Percentiles rank a stretch among this genome's conserved stretches.
Conservation (phyloP, 352 stramenopile species). For the Phytophthora boehmeriae region DNA sequence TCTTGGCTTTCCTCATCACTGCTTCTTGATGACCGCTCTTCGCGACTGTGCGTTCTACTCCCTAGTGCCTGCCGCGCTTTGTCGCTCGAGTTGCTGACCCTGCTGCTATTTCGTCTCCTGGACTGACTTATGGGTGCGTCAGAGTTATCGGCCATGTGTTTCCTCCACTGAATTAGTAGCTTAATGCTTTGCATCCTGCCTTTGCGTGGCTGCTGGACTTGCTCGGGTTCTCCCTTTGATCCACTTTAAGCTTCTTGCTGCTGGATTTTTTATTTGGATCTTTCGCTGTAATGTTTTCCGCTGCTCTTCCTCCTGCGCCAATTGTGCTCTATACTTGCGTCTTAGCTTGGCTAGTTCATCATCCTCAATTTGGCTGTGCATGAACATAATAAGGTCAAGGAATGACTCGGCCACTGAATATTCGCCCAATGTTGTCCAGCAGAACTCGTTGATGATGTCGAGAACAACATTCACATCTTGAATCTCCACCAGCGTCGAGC, state of each 20-base stretch:
- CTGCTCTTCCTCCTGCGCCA: slow-evolving; percentile 65
- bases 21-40: slow-evolving; percentile 24
- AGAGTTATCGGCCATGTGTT: slow-evolving; percentile 34
- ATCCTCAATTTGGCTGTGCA: slow-evolving; percentile 70
- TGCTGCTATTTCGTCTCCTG: slow-evolving; percentile 30
- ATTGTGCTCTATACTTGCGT: slow-evolving; percentile 60
- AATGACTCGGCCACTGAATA: slow-evolving; percentile 79
- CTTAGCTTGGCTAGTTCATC: slow-evolving; percentile 56
- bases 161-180: slow-evolving; percentile 76
- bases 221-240: slow-evolving; percentile 29
- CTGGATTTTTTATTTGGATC: slow-evolving; percentile 44
- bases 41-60: slow-evolving; percentile 25
- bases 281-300: slow-evolving; percentile 56
- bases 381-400: slow-evolving; percentile 72
- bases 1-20: slow-evolving; percentile 32
- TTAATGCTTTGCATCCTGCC: slow-evolving; percentile 66
- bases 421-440: slow-evolving; percentile 68
- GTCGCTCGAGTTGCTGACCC: slow-evolving; percentile 25
- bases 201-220: slow-evolving; percentile 38
- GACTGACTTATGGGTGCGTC: slow-evolving; percentile 11
- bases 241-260: slow-evolving; percentile 35
- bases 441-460: slow-evolving; percentile 84
- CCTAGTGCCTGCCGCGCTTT: slow-evolving; percentile 22
- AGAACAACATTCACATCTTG: slow-evolving; percentile 76
- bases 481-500: slow-evolving; percentile 70